Base-by-base conservation (phyloP, 805 yeast genomes). In the Lipomyces kockii region DNA sequence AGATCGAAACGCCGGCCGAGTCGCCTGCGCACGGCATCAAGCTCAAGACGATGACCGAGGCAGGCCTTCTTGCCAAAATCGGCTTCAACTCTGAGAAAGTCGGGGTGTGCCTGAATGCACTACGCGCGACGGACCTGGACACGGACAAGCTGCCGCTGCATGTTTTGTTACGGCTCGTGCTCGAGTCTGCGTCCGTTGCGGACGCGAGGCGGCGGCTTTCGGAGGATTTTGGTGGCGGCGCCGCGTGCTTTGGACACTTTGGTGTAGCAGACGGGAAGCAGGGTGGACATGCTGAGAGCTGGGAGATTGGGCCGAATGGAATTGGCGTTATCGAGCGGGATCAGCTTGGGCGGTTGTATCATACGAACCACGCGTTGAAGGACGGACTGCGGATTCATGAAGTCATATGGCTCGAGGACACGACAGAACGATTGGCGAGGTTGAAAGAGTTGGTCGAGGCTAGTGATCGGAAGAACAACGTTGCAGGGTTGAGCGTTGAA, bases 1-100 rank as follows among this genome's bases (percentile, higher is more conserved):
- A 74, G 46, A 73, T 77, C n/a, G 68, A 70, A 14, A 72, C 58
- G 5, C 68, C 68, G 4, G 52, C 20, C 11, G 66, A 56, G 20
- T 39, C 63, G 12, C 52, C 60, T 11, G 53, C 73, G 6, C 56
- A 51, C 6, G 73, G 72, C 20, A 73, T 72, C 52, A 58, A 71
- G 49, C 71, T 77, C 51, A 71, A 72, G 49, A 73, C 77, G 43
- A 71, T 78, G 61, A 78, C 79, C 2, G 81, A 79, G 61, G 81
- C 78, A 9, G 81, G 81, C 2, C 74, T 78, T 39, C 73, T 78
- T 12, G 81, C 80, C 43, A 78, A 78, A 62, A 75, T 78, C 27
- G 81, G 81, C 6, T 69, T 78, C 61, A 78, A 78, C 68, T 72
- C 72, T 66, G 66, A 73, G 49, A 78, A 80, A 1, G 77, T 78